Evolutionary conservation across 139 green algal species (phyloP).

Genomic region (Gonium pectorale): DNA sequence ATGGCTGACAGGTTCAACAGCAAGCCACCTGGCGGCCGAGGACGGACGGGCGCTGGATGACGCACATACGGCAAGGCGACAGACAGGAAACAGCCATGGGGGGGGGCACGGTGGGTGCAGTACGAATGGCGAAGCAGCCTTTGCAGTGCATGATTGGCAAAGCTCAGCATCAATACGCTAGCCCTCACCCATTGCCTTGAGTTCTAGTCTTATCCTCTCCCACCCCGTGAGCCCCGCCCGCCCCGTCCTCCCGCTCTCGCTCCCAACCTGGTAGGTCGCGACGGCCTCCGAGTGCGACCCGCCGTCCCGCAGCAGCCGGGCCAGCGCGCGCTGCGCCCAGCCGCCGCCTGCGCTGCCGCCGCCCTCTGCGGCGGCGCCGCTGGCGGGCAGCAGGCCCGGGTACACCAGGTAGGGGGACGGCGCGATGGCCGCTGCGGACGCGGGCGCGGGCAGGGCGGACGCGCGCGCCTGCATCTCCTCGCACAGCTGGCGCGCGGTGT

Average conservation of each 20-base stretch:
- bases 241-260: neutral
- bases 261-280: constrained; percentile 25
- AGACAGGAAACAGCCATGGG: too few relatives aligned
- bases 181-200: too few relatives aligned
- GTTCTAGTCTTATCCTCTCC: too few relatives aligned
- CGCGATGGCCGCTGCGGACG: neutral
- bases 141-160: too few relatives aligned
- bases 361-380: neutral
- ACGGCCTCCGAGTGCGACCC: constrained; percentile 13
- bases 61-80: too few relatives aligned
- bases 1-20: too few relatives aligned
- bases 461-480: constrained; percentile 44
- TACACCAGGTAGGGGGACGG: neutral
- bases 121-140: too few relatives aligned
- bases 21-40: too few relatives aligned
- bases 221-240: too few relatives aligned
- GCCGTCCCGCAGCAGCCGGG: constrained; percentile 18
- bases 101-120: too few relatives aligned
- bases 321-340: constrained; percentile 45
- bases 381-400: neutral
- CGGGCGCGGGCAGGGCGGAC: neutral
- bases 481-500: constrained; percentile 53
- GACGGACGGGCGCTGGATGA: too few relatives aligned
- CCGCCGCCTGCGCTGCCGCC: neutral
- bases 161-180: too few relatives aligned